Evolutionary conservation across 2,329 filamentous ascomycete genomes (phyloP).

Genomic region (Rhytidhysteron rufulum): DNA sequence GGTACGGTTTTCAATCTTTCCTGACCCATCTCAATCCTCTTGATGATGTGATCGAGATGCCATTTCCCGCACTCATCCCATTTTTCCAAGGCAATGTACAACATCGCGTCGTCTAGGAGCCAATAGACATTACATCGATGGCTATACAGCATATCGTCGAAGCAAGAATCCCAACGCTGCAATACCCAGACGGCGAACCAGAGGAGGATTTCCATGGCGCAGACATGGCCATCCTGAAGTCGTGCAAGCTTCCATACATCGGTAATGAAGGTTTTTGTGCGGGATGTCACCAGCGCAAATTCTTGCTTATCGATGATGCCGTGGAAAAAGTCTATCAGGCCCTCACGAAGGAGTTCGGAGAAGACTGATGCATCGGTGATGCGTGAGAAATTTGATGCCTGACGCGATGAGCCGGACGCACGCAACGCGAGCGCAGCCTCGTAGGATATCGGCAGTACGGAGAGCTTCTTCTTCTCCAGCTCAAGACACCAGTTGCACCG

Average conservation of each 20-base stretch:
- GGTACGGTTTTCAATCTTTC: neutral
- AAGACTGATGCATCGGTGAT: no score
- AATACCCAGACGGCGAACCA: constrained; percentile 2
- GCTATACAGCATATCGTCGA: neutral
- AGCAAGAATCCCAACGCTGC: neutral
- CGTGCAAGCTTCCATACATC: neutral
- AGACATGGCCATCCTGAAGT: neutral
- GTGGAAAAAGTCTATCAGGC: neutral
- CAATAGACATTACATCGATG: constrained; percentile 1
- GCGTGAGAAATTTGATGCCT: no score
- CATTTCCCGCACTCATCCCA: constrained; percentile 1
- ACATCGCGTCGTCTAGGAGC: constrained; percentile 1
- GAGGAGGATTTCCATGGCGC: neutral
- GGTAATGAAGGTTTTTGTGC: constrained; percentile 1
- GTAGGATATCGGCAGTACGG: no score
- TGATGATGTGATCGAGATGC: neutral
- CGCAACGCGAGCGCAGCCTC: no score
- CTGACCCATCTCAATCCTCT: neutral
- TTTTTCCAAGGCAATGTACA: constrained; percentile 2
- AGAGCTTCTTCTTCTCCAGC: no score
- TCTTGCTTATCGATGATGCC: neutral
- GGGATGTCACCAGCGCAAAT: neutral
- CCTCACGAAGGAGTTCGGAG: no score
- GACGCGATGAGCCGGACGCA: no score
- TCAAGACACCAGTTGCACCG: no score